Conservation (phyloP, 169 alveolate species). For the Eimeria falciformis region DNA sequence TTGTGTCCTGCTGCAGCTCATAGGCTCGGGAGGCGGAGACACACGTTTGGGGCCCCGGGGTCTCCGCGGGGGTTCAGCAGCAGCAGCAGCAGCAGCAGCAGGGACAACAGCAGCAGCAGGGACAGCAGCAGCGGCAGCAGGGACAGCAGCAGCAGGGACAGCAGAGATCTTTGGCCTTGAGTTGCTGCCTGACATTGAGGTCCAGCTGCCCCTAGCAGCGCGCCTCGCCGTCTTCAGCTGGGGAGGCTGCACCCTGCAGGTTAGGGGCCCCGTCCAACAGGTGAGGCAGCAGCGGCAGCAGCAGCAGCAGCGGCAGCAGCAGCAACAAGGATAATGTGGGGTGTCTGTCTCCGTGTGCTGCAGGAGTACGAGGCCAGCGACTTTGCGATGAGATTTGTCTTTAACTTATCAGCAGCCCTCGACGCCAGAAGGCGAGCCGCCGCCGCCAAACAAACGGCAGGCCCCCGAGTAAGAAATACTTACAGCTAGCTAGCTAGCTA, state of each 20-base stretch:
- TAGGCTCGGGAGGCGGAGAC: not conserved
- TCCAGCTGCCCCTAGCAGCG: slow-evolving; percentile 84
- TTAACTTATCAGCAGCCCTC: slow-evolving; percentile 85
- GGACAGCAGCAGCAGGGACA: slow-evolving; percentile 77
- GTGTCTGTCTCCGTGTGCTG: not conserved
- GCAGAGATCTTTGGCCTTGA: slow-evolving; percentile 92
- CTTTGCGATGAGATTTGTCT: slow-evolving; percentile 88
- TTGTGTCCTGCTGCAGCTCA: slow-evolving; percentile 15
- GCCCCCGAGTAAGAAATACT: slow-evolving; percentile 88
- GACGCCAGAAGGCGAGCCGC: slow-evolving; percentile 89
- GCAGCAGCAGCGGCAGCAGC: not conserved
- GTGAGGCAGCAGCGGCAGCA: slow-evolving; percentile 8
- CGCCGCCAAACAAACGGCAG: slow-evolving; percentile 84
- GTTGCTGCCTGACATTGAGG: slow-evolving; percentile 88
- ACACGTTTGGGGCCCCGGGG: not conserved
- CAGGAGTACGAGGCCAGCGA: slow-evolving; percentile 92
- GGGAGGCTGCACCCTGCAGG: slow-evolving; percentile 91
- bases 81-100: slow-evolving; percentile 21
- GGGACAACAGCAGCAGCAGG: not conserved
- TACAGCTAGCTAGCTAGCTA: not conserved
- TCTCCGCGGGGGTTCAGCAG: not conserved
- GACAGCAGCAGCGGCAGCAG: slow-evolving; percentile 29
- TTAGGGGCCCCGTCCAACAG: slow-evolving; percentile 87
- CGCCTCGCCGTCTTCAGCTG: slow-evolving; percentile 90
- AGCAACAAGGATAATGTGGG: not conserved